A percentile compares a stretch with the other conserved stretches of the same genome.
Conservation (phyloP, 2,329 filamentous ascomycete genomes). For the Talaromyces albobiverticillius region DNA sequence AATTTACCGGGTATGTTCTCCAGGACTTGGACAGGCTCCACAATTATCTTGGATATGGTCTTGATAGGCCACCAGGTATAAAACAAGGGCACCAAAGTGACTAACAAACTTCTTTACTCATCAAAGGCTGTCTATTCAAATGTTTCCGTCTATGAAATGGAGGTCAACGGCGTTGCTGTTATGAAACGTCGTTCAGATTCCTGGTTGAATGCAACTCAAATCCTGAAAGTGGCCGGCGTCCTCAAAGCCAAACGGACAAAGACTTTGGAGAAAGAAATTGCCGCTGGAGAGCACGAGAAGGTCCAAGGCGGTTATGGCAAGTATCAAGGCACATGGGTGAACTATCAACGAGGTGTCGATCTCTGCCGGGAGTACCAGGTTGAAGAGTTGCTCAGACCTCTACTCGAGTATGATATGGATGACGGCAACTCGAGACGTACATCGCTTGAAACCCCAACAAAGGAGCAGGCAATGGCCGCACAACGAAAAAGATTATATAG, state of each 20-base stretch:
- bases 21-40: conserved; percentile 1
- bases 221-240: conserved; percentile 93
- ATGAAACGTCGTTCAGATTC: conserved; percentile 95
- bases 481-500: conserved; percentile 91
- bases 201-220: conserved; percentile 97
- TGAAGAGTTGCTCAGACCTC: conserved; percentile 45
- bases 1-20: conserved; percentile 44
- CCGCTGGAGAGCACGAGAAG: conserved; percentile 95
- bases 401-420: conserved; percentile 50
- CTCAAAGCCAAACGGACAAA: conserved; percentile 98
- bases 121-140: conserved; percentile 82
- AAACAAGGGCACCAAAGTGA: background rate
- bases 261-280: conserved; percentile 95
- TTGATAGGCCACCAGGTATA: background rate
- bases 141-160: conserved; percentile 97
- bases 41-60: background rate
- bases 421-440: conserved; percentile 66
- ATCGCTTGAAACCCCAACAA: conserved; percentile 88
- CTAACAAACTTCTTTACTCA: conserved; percentile 1
- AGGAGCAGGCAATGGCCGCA: conserved; percentile 97
- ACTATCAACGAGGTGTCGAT: conserved; percentile 85
- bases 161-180: conserved; percentile 86
- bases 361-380: conserved; percentile 75
- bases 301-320: conserved; percentile 98
- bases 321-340: conserved; percentile 98